These are phyloP conservation scores for Auriscalpium orientale DNA, from an alignment of 768 basidiomycete genomes.

Conservation along the genomic window DNA sequence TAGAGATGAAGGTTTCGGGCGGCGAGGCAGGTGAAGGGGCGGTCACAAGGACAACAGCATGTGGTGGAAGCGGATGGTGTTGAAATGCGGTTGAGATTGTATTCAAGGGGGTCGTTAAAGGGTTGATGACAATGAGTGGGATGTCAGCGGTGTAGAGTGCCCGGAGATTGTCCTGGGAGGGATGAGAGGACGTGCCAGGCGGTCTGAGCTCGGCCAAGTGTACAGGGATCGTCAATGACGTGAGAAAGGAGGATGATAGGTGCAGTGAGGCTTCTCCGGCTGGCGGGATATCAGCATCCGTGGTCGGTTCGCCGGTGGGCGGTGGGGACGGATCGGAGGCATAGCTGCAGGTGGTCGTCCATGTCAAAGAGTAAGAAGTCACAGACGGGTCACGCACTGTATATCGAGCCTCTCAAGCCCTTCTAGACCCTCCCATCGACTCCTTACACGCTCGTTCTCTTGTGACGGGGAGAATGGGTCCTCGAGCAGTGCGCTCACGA, in stretches of 20 bases:
- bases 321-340: neutral
- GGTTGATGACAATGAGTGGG: slow-evolving; percentile 58
- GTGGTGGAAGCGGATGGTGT: slow-evolving; percentile 20
- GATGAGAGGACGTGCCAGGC: neutral
- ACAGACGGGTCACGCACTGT: slow-evolving; percentile 5
- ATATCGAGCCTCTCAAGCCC: slow-evolving; percentile 8
- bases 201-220: slow-evolving; percentile 20
- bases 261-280: neutral
- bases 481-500: slow-evolving; percentile 64
- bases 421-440: slow-evolving; percentile 37
- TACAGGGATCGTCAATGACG: slow-evolving; percentile 10
- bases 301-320: too few relatives aligned
- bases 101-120: slow-evolving; percentile 40
- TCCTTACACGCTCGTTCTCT: slow-evolving; percentile 34
- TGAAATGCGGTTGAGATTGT: slow-evolving; percentile 6
- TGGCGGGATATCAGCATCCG: neutral
- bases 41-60: slow-evolving; percentile 23
- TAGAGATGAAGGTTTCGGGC: slow-evolving; percentile 12
- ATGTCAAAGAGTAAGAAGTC: neutral
- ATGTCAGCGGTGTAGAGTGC: slow-evolving; percentile 41
- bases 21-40: slow-evolving; percentile 13
- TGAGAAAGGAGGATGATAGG: slow-evolving; percentile 9
- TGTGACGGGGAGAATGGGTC: slow-evolving; percentile 59
- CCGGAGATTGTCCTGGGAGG: slow-evolving; percentile 7
- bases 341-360: neutral